A percentile compares a stretch with the other conserved stretches of the same genome.
These are phyloP conservation scores for Populus nigra DNA, from an alignment of 345 rosid species.

Conservation along the genomic window DNA sequence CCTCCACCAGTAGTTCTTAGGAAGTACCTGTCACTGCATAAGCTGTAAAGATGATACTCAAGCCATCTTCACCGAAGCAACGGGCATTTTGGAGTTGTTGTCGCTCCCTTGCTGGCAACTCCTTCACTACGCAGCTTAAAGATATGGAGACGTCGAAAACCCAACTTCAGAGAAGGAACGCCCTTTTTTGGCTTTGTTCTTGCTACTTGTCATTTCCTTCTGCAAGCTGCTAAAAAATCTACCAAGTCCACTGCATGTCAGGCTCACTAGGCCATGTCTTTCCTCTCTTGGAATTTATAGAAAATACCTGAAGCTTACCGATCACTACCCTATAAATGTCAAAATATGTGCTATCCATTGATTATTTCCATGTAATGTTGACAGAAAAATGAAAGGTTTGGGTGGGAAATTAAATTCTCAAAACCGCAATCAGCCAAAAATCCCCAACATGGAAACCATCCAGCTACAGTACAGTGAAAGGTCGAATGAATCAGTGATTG, in stretches of 20 bases:
- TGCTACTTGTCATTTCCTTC: neutral
- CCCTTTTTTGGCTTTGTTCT: neutral
- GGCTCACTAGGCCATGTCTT: neutral
- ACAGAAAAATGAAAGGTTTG: neutral
- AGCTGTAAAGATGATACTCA: neutral
- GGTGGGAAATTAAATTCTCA: neutral
- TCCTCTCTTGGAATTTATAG: neutral
- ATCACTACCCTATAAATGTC: neutral
- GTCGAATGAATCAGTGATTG: neutral
- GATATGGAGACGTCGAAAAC: neutral
- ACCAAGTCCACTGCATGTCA: neutral
- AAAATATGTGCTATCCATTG: neutral
- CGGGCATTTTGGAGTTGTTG: slow-evolving; percentile 1
- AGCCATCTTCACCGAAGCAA: slow-evolving; percentile 12
- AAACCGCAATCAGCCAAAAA: neutral
- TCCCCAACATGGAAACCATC: neutral
- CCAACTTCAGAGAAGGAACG: slow-evolving; percentile 9
- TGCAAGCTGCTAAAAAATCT: too few species aligned
- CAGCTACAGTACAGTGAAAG: neutral
- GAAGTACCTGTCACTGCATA: too few species aligned
- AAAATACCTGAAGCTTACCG: neutral
- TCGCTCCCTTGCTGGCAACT: neutral
- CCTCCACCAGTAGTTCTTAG: too few species aligned
- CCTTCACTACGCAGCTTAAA: neutral
- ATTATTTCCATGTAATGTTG: neutral